Base-by-base conservation (phyloP, 768 basidiomycete genomes). In the Suillus bovinus region DNA sequence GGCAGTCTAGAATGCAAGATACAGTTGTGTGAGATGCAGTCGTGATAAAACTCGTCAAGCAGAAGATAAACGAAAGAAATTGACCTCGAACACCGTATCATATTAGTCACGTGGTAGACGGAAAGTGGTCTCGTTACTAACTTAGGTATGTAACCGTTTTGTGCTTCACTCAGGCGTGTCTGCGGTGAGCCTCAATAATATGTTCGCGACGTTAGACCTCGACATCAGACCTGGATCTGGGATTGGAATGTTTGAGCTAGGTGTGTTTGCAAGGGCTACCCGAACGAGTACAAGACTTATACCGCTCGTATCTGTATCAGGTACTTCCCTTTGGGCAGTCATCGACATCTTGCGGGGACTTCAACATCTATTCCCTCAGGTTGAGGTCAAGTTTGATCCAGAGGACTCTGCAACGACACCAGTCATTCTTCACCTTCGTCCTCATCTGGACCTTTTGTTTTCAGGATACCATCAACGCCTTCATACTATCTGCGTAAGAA, bases 371-470 rank as follows among this genome's bases (percentile, higher is more conserved):
- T 93, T 91, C 64, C 92, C 92, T 49, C 88, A 91, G 68, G 86
- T 94, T 59, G 90, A 93, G 65, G 80, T 94, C 71, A 92, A 92
- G 76, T 93, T 87, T 67, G 92, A 94, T 70, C 83, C 85, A 33
- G 89, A 91, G 67, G 75, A 86, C 34, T 82, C 89, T 16, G 79
- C 84, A 14, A 86, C 82, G 1, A 89, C 91, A 0, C 91, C 91
- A 2, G 79, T 94, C 27, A 82, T 94, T 68, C 76, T 94, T 0
- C 90, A 93, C 68, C 76, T 93, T 31, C 86, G 88, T 20, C 92
- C 92, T 1, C 89, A 94, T 71, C 79, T 94, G 59, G 91, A 93
- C 71, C 82, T 94, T n/a, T 80, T 94, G 49, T 94, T 94, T 74
- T 91, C 92, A 20, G 86, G 88, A 13, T 83, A 83, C 66, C 82